Conservation (phyloP, 2,329 filamentous ascomycete genomes). For the Trichoderma arundinaceum region DNA sequence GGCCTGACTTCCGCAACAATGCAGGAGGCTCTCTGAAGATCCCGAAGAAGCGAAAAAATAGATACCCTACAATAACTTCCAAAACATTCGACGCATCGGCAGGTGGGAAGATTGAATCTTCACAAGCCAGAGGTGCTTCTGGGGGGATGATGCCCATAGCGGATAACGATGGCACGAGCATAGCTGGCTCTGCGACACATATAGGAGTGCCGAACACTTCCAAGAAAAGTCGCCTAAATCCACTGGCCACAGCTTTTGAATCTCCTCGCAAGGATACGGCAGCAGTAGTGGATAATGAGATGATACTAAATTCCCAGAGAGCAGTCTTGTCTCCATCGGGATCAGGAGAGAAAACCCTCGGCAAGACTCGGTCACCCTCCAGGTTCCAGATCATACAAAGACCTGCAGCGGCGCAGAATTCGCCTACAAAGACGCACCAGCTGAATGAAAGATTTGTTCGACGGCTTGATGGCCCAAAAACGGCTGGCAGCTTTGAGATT, state of each 20-base stretch:
- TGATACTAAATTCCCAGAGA: not conserved
- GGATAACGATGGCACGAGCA: not conserved
- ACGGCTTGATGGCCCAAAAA: not conserved
- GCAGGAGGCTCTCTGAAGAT: slow-evolving; percentile 46
- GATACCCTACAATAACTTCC: slow-evolving; percentile 14
- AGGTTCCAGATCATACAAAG: not conserved
- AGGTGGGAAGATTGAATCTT: not conserved
- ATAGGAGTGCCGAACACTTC: not conserved
- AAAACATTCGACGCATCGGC: slow-evolving; percentile 23
- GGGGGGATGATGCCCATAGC: slow-evolving; percentile 18
- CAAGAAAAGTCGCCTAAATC: slow-evolving; percentile 30
- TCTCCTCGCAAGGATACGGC: slow-evolving; percentile 21
- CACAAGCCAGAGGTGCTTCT: slow-evolving; percentile 34
- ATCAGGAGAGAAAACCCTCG: not conserved
- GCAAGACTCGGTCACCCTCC: not conserved
- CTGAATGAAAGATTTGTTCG: not conserved
- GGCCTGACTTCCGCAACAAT: slow-evolving; percentile 38
- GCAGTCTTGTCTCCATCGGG: not conserved
- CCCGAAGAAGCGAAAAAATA: slow-evolving; percentile 41
- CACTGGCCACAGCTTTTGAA: slow-evolving; percentile 25
- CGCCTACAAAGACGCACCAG: not conserved
- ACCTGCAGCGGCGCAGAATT: not conserved
- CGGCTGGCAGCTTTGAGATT: not conserved
- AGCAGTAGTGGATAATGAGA: not conserved
- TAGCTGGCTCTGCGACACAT: not conserved